Conservation (phyloP, 1,139 yeast species). For the Diutina pseudorugosa region DNA sequence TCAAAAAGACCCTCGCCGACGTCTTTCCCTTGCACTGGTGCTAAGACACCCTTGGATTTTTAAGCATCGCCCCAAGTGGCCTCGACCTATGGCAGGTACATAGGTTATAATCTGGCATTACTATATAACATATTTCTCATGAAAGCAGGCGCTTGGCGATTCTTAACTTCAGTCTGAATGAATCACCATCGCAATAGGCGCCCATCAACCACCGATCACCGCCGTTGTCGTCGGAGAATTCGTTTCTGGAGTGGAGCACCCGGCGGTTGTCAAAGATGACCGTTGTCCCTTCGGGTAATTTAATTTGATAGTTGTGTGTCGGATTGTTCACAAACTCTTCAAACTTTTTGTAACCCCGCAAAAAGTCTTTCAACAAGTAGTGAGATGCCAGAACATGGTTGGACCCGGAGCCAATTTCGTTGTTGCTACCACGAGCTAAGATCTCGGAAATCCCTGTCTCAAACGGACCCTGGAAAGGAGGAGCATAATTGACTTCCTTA, state of each 20-base stretch:
- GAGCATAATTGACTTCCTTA: slow-evolving; percentile 61
- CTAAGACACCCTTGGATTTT: slow-evolving; percentile 74
- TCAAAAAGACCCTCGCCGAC: slow-evolving; percentile 53
- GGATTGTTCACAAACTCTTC: slow-evolving; percentile 48
- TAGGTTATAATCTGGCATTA: not conserved
- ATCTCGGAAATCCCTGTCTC: slow-evolving; percentile 17
- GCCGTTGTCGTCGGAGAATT: slow-evolving; percentile 42
- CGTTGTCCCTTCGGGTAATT: slow-evolving; percentile 51
- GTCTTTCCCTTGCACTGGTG: slow-evolving; percentile 52
- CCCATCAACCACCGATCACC: slow-evolving; percentile 67
- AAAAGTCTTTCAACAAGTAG: slow-evolving; percentile 34
- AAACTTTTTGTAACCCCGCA: slow-evolving; percentile 47
- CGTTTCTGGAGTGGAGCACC: slow-evolving; percentile 56
- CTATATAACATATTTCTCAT: not conserved
- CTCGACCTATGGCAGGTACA: slow-evolving; percentile 7
- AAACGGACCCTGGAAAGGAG: slow-evolving; percentile 79
- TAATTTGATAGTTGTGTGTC: slow-evolving; percentile 42
- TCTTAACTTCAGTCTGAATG: slow-evolving; percentile 54
- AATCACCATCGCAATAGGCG: slow-evolving; percentile 63
- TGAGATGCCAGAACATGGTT: not conserved
- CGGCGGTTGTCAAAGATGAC: slow-evolving; percentile 67
- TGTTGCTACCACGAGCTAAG: not conserved
- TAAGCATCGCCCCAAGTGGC: slow-evolving; percentile 43
- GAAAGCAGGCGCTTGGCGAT: not conserved
- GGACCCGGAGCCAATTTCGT: not conserved